These are phyloP conservation scores for Alloascoidea hylecoeti DNA, from an alignment of 805 yeast genomes.

Conservation along the genomic window DNA sequence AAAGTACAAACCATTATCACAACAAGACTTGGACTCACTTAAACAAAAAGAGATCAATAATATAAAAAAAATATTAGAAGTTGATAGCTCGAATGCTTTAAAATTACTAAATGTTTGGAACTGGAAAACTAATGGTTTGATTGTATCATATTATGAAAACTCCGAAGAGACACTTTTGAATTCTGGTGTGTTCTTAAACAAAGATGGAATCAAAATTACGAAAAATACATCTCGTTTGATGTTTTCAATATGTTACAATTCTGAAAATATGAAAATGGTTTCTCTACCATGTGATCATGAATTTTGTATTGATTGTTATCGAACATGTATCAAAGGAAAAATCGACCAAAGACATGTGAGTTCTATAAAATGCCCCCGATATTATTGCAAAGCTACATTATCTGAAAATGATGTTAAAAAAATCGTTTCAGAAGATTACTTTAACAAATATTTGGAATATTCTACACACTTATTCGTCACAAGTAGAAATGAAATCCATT, in stretches of 20 bases:
- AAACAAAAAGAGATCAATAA: no score
- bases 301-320: neutral
- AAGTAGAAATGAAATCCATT: slow-evolving; percentile 32
- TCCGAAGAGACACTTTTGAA: neutral
- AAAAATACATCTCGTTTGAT: neutral
- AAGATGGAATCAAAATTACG: neutral
- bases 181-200: neutral
- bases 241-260: neutral
- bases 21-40: neutral
- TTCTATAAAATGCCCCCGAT: neutral
- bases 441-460: slow-evolving; percentile 11
- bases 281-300: neutral
- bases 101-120: neutral
- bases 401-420: slow-evolving; percentile 15
- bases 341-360: neutral
- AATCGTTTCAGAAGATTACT: slow-evolving; percentile 12
- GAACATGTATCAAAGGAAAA: neutral
- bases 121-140: neutral
- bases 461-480: slow-evolving; percentile 31
- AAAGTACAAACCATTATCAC: neutral
- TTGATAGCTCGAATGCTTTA: neutral
- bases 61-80: no score
- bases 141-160: neutral
- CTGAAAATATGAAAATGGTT: neutral
- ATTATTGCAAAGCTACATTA: neutral